Conservation (phyloP, 176 grass and related monocot species). For the Stipa capillata region DNA sequence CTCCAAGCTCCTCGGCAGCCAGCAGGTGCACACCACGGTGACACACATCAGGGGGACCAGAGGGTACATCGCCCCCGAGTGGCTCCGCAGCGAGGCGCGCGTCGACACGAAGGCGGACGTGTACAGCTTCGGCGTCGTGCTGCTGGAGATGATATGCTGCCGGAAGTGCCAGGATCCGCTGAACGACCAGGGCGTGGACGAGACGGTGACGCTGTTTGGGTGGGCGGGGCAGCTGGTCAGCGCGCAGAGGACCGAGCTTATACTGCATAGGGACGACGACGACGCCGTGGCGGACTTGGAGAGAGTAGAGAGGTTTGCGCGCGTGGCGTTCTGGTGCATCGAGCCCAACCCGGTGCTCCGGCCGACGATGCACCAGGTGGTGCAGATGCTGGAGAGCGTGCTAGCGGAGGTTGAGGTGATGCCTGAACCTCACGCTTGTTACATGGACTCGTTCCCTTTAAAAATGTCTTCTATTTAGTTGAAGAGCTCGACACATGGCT, state of each 20-base stretch:
- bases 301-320: background rate
- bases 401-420: too few species aligned
- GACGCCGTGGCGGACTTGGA: background rate
- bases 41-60: background rate
- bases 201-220: background rate
- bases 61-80: background rate
- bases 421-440: too few species aligned
- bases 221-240: background rate
- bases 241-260: background rate
- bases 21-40: background rate
- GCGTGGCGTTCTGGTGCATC: background rate
- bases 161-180: background rate
- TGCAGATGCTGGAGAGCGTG: background rate
- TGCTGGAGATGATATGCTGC: constrained; percentile 1
- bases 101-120: background rate
- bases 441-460: too few species aligned
- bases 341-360: background rate
- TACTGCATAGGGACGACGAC: background rate
- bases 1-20: background rate
- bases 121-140: background rate
- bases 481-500: too few species aligned
- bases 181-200: background rate
- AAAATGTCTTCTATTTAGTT: too few species aligned
- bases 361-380: background rate
- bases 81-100: background rate